Conservation (phyloP, 306 rosid species). For the Begonia fuchsioides region DNA sequence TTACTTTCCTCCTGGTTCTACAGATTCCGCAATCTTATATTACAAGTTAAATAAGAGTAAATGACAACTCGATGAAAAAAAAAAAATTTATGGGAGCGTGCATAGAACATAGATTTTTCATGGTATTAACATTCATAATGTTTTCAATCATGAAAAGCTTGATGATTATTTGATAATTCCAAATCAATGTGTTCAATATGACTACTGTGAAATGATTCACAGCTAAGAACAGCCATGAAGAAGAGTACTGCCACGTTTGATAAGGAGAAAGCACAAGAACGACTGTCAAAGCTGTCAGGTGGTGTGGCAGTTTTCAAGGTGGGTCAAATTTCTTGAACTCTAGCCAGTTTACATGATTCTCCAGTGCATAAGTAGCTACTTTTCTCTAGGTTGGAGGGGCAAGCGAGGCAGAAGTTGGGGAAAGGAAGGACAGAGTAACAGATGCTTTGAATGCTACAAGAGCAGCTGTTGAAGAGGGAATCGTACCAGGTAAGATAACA, state of each 20-base stretch:
- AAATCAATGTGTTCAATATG: too few species aligned
- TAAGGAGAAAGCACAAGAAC: slow-evolving; percentile 89
- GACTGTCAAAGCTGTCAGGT: slow-evolving; percentile 77
- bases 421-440: slow-evolving; percentile 93
- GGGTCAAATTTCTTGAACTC: slow-evolving; percentile 6
- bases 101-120: too few species aligned
- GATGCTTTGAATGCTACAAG: slow-evolving; percentile 90
- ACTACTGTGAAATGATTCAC: slow-evolving; percentile 11
- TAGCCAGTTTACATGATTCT: slow-evolving; percentile 1
- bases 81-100: too few species aligned
- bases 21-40: too few species aligned
- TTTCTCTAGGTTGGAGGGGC: slow-evolving; percentile 79
- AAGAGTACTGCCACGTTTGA: slow-evolving; percentile 64
- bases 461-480: slow-evolving; percentile 98
- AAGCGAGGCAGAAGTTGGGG: slow-evolving; percentile 87
- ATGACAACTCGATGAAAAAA: too few species aligned
- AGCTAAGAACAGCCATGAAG: slow-evolving; percentile 67
- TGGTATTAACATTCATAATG: too few species aligned
- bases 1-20: too few species aligned
- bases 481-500: slow-evolving; percentile 60
- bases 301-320: slow-evolving; percentile 98
- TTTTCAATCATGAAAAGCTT: too few species aligned
- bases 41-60: not conserved
- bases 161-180: too few species aligned
- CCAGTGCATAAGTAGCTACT: slow-evolving; percentile 1